Evolutionary conservation across 1,284 basidiomycete genomes (phyloP), one percentile per base, ranked within the genome.

Genomic region (Ustilago shanxiensis): DNA sequence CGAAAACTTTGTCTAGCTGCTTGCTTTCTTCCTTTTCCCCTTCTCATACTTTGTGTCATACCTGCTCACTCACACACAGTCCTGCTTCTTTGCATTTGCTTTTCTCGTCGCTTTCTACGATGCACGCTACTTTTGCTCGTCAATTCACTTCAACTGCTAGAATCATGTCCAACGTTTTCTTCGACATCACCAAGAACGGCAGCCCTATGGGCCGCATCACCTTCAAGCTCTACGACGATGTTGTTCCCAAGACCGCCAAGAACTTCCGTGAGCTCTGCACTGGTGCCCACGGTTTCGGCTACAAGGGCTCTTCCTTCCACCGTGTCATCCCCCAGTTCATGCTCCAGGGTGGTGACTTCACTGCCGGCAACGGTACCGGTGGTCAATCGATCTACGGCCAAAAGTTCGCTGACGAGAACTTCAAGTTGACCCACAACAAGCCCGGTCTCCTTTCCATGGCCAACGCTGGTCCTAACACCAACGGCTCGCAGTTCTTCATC

Each of bases 231-330:
- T 85, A 84, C 72, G 83, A 82, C 35, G 78, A 82, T 51, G 79
- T 76, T 5, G 83, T 81, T 10, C 85, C 85, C 67, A 85, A 82
- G 70, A 86, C 85, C 4, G 69, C 79, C 31, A 68, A 76, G 52
- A 85, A 85, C 80, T 86, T 86, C 77, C 80, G 83, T 52, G 73
- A 74, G 60, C 81, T 86, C 39, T 79, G 77, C 61, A 79, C 77
- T 56, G 81, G 82, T 50, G 89, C 91, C 82, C 91, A 90, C 81
- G 93, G 93, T 87, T 90, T 89, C 75, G 91, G 91, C 20, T 92
- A 92, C 89, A 89, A 91, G 87, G 91, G 91, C 66, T 91, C 90
- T 53, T 88, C 88, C 70, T 92, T 92, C 89, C 91, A 77, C 80
- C 80, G 82, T 51, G 82, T 85, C 79, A 92, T 92, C 87, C 90